Conservation (phyloP, 2,329 filamentous ascomycete genomes). For the Fusarium caatingaense region DNA sequence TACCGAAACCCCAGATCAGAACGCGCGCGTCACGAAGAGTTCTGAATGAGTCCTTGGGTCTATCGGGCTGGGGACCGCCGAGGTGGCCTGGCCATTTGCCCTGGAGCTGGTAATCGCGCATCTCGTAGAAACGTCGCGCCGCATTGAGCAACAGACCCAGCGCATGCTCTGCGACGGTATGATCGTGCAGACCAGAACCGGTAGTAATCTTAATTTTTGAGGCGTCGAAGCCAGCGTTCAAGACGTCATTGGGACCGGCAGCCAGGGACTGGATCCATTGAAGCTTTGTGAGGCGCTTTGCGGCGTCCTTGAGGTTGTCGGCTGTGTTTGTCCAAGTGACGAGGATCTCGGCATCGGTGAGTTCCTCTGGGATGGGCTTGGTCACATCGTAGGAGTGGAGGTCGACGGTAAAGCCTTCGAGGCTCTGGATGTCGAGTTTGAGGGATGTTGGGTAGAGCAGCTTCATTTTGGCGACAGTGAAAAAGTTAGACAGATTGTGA, state of each 20-base stretch:
- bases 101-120: slow-evolving; percentile 70
- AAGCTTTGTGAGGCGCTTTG: slow-evolving; percentile 64
- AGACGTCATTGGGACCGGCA: slow-evolving; percentile 73
- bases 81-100: slow-evolving; percentile 70
- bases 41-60: slow-evolving; percentile 67
- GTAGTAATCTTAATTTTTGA: slow-evolving; percentile 65
- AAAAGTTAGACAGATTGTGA: not conserved
- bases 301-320: slow-evolving; percentile 69
- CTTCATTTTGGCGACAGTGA: slow-evolving; percentile 60
- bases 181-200: slow-evolving; percentile 72
- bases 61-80: slow-evolving; percentile 69
- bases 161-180: slow-evolving; percentile 73
- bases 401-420: slow-evolving; percentile 68
- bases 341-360: slow-evolving; percentile 69
- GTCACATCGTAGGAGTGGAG: slow-evolving; percentile 72
- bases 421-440: slow-evolving; percentile 63
- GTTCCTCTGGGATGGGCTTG: slow-evolving; percentile 65
- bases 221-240: slow-evolving; percentile 69
- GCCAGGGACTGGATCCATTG: slow-evolving; percentile 75
- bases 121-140: slow-evolving; percentile 69
- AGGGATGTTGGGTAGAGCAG: slow-evolving; percentile 75
- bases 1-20: slow-evolving; percentile 73
- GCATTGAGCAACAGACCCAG: slow-evolving; percentile 67
- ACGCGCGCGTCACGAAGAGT: slow-evolving; percentile 69
- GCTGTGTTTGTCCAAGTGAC: slow-evolving; percentile 71